Percentiles rank a stretch among this genome's conserved stretches.
phyloP scores from a whole-genome alignment of 2,329 filamentous ascomycete species.

The Colletotrichum musicola region DNA sequence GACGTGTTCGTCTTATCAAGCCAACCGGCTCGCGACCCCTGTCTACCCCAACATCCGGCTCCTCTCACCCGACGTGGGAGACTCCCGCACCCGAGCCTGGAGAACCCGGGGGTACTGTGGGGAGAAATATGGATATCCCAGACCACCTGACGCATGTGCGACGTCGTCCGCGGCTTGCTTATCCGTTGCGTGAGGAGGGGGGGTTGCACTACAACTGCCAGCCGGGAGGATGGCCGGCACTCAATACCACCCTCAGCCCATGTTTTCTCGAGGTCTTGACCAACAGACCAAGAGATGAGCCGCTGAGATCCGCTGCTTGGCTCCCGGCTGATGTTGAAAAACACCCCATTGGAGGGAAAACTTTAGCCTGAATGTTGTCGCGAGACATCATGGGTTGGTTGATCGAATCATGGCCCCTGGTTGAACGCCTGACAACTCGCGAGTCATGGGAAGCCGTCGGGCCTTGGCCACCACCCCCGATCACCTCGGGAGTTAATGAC shows the following conservation, averaged over 20 bases:
- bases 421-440: background rate
- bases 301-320: background rate
- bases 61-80: background rate
- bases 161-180: background rate
- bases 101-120: conserved; percentile 2
- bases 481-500: background rate
- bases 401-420: conserved; percentile 24
- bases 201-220: background rate
- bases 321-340: background rate
- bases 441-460: conserved; percentile 1
- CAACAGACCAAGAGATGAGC: conserved; percentile 16
- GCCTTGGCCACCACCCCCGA: background rate
- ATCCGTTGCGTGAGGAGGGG: background rate
- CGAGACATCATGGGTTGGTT: background rate
- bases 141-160: background rate
- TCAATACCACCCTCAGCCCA: background rate
- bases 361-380: conserved; percentile 25
- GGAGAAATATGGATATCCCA: background rate
- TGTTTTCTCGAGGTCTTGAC: conserved; percentile 3
- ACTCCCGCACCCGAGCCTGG: background rate
- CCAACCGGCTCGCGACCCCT: background rate
- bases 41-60: conserved; percentile 5
- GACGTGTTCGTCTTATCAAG: conserved; percentile 26
- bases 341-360: conserved; percentile 35
- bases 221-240: background rate